Conservation (phyloP, 306 rosid genomes). For the Rosa multiflora region DNA sequence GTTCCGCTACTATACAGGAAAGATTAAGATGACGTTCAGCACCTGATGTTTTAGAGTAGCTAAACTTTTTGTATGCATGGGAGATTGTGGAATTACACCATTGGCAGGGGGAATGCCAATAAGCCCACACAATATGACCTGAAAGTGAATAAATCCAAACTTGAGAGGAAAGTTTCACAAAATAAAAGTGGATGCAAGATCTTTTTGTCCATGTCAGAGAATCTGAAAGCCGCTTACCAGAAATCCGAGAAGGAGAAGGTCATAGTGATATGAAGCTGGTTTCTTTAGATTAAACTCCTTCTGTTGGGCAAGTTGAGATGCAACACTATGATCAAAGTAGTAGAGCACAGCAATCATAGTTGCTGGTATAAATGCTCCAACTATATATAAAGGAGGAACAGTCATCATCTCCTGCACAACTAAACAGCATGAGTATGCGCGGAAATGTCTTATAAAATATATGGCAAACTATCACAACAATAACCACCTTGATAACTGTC, state of each 20-base stretch:
- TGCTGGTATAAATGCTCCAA: conserved; percentile 97
- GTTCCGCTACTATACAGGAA: background rate
- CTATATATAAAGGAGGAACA: conserved; percentile 74
- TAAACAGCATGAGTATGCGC: conserved; percentile 31
- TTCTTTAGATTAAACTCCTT: conserved; percentile 91
- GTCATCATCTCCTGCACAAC: conserved; percentile 82
- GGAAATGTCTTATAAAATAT: conserved; percentile 3
- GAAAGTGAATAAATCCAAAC: conserved; percentile 27
- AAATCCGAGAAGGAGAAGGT: conserved; percentile 85
- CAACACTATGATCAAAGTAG: conserved; percentile 95
- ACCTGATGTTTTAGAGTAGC: conserved; percentile 98
- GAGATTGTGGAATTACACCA: conserved; percentile 98
- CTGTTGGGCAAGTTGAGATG: conserved; percentile 96
- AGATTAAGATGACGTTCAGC: conserved; percentile 3
- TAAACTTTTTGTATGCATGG: conserved; percentile 96
- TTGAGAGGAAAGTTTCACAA: conserved; percentile 15
- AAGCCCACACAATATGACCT: conserved; percentile 88
- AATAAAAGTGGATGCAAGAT: conserved; percentile 17
- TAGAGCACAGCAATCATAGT: conserved; percentile 97
- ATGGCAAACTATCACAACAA: conserved; percentile 18
- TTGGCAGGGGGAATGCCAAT: conserved; percentile 94
- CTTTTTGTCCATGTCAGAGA: background rate
- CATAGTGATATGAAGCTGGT: conserved; percentile 93
- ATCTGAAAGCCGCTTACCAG: conserved; percentile 46
- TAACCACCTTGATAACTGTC: conserved; percentile 80